Conservation (phyloP, 371 early-diverging fungal species). For the Syncephalastrum contaminatum region DNA sequence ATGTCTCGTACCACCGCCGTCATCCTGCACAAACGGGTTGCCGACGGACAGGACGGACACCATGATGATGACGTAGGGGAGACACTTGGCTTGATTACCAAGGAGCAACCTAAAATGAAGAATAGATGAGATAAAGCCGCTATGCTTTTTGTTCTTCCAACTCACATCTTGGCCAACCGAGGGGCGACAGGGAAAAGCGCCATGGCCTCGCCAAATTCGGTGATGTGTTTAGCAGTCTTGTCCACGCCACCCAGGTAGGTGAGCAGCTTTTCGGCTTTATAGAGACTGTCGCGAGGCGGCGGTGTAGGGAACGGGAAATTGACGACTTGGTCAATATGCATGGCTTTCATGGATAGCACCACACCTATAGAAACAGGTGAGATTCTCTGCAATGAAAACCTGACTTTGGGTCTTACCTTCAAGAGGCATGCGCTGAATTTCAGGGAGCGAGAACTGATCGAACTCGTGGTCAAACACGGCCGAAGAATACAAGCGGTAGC, state of each 20-base stretch:
- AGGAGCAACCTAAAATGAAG: conserved; percentile 66
- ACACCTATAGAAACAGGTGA: conserved; percentile 45
- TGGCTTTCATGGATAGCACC: conserved; percentile 94
- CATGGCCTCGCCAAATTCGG: conserved; percentile 89
- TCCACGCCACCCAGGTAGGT: conserved; percentile 77
- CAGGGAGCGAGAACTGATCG: conserved; percentile 83
- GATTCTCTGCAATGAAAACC: not conserved
- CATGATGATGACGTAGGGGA: conserved; percentile 86
- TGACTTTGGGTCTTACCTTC: conserved; percentile 53
- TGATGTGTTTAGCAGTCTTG: conserved; percentile 65
- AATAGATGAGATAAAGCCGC: not conserved
- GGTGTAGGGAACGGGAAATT: conserved; percentile 97
- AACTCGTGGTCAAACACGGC: conserved; percentile 94
- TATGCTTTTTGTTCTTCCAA: not conserved
- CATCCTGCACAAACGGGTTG: conserved; percentile 56
- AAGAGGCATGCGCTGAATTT: conserved; percentile 94
- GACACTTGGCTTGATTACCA: conserved; percentile 78
- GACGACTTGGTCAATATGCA: conserved; percentile 91
- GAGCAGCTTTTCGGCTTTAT: conserved; percentile 72
- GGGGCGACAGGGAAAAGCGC: conserved; percentile 93
- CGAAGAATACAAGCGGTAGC: conserved; percentile 96
- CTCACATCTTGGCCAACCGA: conserved; percentile 90
- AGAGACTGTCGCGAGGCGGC: conserved; percentile 66
- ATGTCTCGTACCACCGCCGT: conserved; percentile 2
- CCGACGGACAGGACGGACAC: conserved; percentile 92